Percentiles rank a stretch among this genome's conserved stretches.
phyloP scores from a whole-genome alignment of 176 grass and related monocot species.

The Panicum miliaceum region DNA sequence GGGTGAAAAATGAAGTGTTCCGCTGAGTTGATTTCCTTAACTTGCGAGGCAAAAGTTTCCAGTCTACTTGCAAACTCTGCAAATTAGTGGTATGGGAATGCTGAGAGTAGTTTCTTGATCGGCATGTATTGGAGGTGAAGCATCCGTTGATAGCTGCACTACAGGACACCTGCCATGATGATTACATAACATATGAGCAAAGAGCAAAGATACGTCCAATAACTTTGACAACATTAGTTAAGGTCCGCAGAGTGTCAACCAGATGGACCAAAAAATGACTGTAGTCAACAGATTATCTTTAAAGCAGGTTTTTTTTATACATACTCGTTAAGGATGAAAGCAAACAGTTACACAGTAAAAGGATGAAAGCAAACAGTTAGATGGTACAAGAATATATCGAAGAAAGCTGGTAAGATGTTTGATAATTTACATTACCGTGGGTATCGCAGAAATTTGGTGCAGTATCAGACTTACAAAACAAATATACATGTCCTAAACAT shows the following conservation, averaged over 20 bases:
- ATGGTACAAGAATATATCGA: too few species aligned
- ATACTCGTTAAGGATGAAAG: not conserved
- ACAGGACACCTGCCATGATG: slow-evolving; percentile 43
- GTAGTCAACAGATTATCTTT: not conserved
- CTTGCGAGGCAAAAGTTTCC: slow-evolving; percentile 46
- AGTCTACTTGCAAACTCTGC: slow-evolving; percentile 32
- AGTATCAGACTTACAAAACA: too few species aligned
- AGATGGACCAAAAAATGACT: not conserved
- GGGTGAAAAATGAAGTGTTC: slow-evolving; percentile 26
- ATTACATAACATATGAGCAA: not conserved
- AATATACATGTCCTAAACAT: too few species aligned
- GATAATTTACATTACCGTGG: not conserved
- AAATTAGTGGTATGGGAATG: slow-evolving; percentile 26
- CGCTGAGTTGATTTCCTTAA: slow-evolving; percentile 34
- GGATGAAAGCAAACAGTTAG: not conserved
- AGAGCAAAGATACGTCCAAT: not conserved
- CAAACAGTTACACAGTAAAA: slow-evolving; percentile 6
- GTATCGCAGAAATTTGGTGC: not conserved
- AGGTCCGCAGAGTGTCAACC: not conserved
- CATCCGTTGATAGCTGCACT: slow-evolving; percentile 50
- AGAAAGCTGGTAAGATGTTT: not conserved
- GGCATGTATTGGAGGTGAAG: slow-evolving; percentile 27
- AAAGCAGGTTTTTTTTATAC: slow-evolving; percentile 11
- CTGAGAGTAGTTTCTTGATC: slow-evolving; percentile 38
- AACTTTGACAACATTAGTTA: not conserved